A percentile compares a stretch with the other conserved stretches of the same genome.
Evolutionary conservation across 768 basidiomycete genomes (phyloP).

Genomic region (Strobilomyces confusus): DNA sequence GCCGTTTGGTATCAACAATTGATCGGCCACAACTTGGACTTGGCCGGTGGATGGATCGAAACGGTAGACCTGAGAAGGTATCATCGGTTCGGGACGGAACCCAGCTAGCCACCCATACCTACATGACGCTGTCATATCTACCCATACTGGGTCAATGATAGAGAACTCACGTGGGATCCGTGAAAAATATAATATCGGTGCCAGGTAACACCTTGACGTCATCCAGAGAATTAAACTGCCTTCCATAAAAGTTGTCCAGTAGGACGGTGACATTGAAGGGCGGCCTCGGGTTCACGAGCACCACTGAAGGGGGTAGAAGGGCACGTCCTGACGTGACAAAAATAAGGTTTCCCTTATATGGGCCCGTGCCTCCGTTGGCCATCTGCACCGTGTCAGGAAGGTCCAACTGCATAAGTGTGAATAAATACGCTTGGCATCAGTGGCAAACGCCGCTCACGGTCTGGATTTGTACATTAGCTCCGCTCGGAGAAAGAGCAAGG

Average conservation of each 20-base stretch:
- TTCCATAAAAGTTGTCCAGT: slow-evolving; percentile 73
- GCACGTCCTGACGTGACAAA: too few species aligned
- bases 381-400: slow-evolving; percentile 40
- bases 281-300: slow-evolving; percentile 42
- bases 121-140: not conserved
- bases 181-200: too few species aligned
- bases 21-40: too few species aligned
- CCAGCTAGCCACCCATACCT: slow-evolving; percentile 63
- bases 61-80: too few species aligned
- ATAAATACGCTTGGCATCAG: not conserved
- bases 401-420: slow-evolving; percentile 42
- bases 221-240: slow-evolving; percentile 66
- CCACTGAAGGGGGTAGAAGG: too few species aligned
- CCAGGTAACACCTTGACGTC: too few species aligned
- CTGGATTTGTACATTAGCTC: slow-evolving; percentile 48
- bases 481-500: slow-evolving; percentile 6
- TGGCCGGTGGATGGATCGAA: too few species aligned
- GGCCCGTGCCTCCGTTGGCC: too few species aligned
- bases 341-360: too few species aligned
- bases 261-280: slow-evolving; percentile 66
- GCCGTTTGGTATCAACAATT: too few species aligned
- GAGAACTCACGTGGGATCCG: slow-evolving; percentile 56
- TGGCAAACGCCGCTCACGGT: slow-evolving; percentile 23
- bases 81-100: slow-evolving; percentile 61
- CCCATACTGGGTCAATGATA: not conserved